phyloP scores from a whole-genome alignment of 2,329 filamentous ascomycete species.

The Scedosporium aurantiacum region DNA sequence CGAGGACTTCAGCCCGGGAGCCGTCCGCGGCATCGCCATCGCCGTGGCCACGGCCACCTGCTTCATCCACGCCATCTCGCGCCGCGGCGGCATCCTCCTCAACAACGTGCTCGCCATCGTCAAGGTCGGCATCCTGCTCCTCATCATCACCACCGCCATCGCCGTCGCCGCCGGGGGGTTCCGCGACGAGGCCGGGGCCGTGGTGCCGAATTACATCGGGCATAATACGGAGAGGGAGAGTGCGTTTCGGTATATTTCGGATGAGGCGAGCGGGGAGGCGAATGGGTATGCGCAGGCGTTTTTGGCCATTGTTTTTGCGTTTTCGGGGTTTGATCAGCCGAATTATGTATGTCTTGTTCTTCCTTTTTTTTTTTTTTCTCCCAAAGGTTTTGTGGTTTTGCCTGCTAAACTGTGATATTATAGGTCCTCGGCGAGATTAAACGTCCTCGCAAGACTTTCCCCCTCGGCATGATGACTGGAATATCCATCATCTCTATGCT shows the following conservation, averaged over 20 bases:
- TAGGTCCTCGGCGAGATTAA: slow-evolving; percentile 21
- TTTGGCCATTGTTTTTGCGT: slow-evolving; percentile 29
- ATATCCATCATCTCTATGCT: slow-evolving; percentile 20
- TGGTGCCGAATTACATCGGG: slow-evolving; percentile 14
- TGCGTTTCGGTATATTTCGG: slow-evolving; percentile 13
- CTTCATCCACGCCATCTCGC: slow-evolving; percentile 35
- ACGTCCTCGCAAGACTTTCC: slow-evolving; percentile 20
- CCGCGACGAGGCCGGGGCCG: slow-evolving; percentile 1
- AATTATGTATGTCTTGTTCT: slow-evolving; percentile 16
- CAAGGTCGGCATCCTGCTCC: slow-evolving; percentile 35
- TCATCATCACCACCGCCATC: slow-evolving; percentile 26
- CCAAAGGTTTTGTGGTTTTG: not conserved
- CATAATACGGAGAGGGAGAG: slow-evolving; percentile 15
- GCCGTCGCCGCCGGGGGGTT: slow-evolving; percentile 19
- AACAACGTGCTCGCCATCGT: slow-evolving; percentile 39
- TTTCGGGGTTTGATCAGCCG: slow-evolving; percentile 26
- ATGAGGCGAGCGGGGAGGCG: slow-evolving; percentile 13
- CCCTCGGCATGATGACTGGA: slow-evolving; percentile 18
- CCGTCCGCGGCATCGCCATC: slow-evolving; percentile 36
- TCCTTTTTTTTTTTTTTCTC: not conserved
- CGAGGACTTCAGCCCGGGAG: slow-evolving; percentile 13
- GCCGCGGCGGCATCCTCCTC: slow-evolving; percentile 36
- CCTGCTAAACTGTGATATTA: not conserved
- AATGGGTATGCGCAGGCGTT: slow-evolving; percentile 28
- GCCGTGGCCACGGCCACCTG: slow-evolving; percentile 30